Evolutionary conservation across 139 green algal species (phyloP).

Genomic region (Volvox reticuliferus): DNA sequence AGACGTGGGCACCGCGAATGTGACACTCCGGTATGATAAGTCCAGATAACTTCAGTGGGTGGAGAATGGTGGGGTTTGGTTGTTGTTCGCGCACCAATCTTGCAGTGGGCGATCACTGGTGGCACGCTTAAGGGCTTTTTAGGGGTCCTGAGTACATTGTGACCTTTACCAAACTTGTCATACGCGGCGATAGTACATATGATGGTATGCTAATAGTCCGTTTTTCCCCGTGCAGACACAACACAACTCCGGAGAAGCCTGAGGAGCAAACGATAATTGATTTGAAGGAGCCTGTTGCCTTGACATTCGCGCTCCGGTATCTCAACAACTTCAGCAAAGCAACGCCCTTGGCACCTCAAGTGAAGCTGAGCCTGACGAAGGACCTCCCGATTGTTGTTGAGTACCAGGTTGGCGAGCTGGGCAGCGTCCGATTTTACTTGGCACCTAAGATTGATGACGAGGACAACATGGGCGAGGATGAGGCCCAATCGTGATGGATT

Average conservation of each 20-base stretch:
- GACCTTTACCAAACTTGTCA: no score
- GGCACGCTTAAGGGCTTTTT: no score
- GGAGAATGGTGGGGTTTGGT: neutral
- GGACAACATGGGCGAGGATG: constrained; percentile 63
- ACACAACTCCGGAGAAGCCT: constrained; percentile 61
- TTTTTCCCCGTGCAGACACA: constrained; percentile 45
- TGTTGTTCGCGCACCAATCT: neutral
- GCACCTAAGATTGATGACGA: constrained; percentile 95
- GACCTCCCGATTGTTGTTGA: constrained; percentile 95
- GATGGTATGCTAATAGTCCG: no score
- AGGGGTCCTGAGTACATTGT: no score
- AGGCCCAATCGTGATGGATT: constrained; percentile 42
- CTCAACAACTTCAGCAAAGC: constrained; percentile 98
- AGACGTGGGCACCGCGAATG: constrained; percentile 97
- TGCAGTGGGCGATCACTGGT: no score
- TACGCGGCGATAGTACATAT: neutral
- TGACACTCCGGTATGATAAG: constrained; percentile 76
- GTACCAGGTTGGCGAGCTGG: constrained; percentile 93
- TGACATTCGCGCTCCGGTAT: constrained; percentile 98
- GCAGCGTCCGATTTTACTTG: constrained; percentile 86
- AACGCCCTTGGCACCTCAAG: constrained; percentile 59
- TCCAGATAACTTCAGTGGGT: neutral
- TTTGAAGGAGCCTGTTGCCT: constrained; percentile 92
- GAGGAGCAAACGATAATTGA: constrained; percentile 94
- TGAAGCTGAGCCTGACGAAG: constrained; percentile 89